Evolutionary conservation across 2,329 filamentous ascomycete species (phyloP), one percentile per base, ranked within the genome.

Genomic region (Xylariaceae sp.): DNA sequence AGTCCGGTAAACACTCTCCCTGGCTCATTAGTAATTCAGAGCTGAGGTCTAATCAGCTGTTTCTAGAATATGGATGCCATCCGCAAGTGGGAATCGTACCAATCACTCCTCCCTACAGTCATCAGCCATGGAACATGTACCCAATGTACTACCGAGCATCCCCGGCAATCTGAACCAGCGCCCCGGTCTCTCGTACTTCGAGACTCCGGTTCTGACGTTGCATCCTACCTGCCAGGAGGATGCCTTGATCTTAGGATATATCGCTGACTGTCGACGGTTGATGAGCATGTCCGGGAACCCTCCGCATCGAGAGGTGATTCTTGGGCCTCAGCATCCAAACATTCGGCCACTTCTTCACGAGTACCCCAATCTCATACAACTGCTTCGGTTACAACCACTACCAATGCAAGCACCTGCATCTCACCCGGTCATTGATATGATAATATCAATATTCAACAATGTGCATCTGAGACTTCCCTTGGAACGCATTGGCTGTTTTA

Each of bases 181-280:
- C 18, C 11, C 52, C 42, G 32, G 48, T 48, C 31, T 43, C 18
- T 33, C 51, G n/a, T 55, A 59, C 56, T 67, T 67, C 67, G 66
- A 69, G 52, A 51, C 66, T 40, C 63, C 66, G 22, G 55, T 72
- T 42, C 57, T 66, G 39, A 65, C 59, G 32, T 53, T 60, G 6
- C 52, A 59, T 39, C 59, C 66, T 31, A 62, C 59, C 22, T 66
- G 62, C 44, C 65, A 65, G 41, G 58, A 67, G 19, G 68, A 72
- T 44, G 59, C 62, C 36, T 60, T 70, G 33, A 47, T 71, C n/a
- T 55, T 63, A 32, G 62, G 66, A 42, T 66, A 72, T 40, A 52
- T 72, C 14, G 64, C 67, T 40, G 61, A 67, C 47, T 68, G 69
- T 49, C 68, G 63, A 39, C 62, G 60, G 42, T 61, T 69, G 41